Base-by-base conservation (phyloP, 164 flowering plant species). In the Vitis cinerea region DNA sequence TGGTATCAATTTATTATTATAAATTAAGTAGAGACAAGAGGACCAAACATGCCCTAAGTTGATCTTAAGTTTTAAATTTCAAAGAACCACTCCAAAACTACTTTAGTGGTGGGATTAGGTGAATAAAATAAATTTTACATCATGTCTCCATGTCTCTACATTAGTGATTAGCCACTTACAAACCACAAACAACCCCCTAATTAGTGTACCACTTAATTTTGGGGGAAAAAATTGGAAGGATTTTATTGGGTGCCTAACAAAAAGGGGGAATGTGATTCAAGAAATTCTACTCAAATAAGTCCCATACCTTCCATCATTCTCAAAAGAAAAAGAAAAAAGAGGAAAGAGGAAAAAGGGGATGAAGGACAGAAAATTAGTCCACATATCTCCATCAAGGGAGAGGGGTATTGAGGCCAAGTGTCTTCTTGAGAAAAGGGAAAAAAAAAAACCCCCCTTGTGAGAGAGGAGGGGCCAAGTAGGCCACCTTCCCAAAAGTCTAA, bases 401-500 rank as follows among this genome's bases (percentile, higher is more conserved):
- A 57, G 51, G 9, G 27, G 23, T 29, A 63, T 55, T 12, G 1
- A 9, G 44, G 44, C 52, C 64, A 70, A 53, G 48, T 49, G 62
- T 58, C 68, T 29, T 50, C 63, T 64, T 57, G 55, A 69, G 15
- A 67, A 73, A 62, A 61, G 52, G 30, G n/a, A 59, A 29, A 13
- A 23, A 23, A 1, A 23, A 23, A 23, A 23, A 23, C 1, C 27
- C 27, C 27, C 27, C 27, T 23, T 23, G 27, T 23, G 27, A 23
- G 27, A 23, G 27, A 23, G 2, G 61, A 52, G 49, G 67, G 17
- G 31, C 44, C 31, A 37, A 19, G 61, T 64, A 64, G 65, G 60
- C 77, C 14, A 58, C 52, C 61, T 31, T 57, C 9, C 56, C 64
- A 76, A 67, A 71, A 71, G 75, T 76, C 72, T 64, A 71, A 54